phyloP scores from a whole-genome alignment of 495 filamentous ascomycete genomes.

The Annulohypoxylon nitens region DNA sequence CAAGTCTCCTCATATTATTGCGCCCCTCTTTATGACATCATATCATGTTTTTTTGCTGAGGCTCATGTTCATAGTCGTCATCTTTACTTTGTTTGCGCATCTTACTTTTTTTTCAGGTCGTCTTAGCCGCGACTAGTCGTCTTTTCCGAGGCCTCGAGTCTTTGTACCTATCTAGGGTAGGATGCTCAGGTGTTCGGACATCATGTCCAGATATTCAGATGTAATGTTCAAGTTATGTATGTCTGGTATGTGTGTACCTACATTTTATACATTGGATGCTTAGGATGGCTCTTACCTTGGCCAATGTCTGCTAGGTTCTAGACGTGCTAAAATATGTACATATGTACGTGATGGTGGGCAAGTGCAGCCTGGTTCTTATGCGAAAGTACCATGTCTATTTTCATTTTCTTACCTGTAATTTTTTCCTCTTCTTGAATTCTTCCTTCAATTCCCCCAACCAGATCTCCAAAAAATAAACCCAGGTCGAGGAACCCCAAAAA shows the following conservation, averaged over 20 bases:
- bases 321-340: not conserved
- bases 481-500: not conserved
- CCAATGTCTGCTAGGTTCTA: not conserved
- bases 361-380: not conserved
- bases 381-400: not conserved
- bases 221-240: not conserved
- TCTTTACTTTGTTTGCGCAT: conserved; percentile 29
- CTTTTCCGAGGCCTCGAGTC: conserved; percentile 18
- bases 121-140: conserved; percentile 10
- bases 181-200: not conserved
- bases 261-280: no score
- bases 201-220: not conserved
- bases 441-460: conserved; percentile 19
- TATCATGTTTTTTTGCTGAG: conserved; percentile 29
- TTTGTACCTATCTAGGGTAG: conserved; percentile 25
- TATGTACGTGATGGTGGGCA: not conserved
- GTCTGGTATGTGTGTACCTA: conserved; percentile 3
- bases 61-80: conserved; percentile 36
- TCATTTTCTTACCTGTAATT: conserved; percentile 4
- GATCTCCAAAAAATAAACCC: conserved; percentile 12
- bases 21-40: conserved; percentile 45
- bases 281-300: not conserved
- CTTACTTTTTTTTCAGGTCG: conserved; percentile 14
- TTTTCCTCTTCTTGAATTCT: not conserved
- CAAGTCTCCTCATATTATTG: conserved; percentile 24